Evolutionary conservation across 2,329 filamentous ascomycete genomes (phyloP), one percentile per base, ranked within the genome.

Genomic region (Cercospora sp.): DNA sequence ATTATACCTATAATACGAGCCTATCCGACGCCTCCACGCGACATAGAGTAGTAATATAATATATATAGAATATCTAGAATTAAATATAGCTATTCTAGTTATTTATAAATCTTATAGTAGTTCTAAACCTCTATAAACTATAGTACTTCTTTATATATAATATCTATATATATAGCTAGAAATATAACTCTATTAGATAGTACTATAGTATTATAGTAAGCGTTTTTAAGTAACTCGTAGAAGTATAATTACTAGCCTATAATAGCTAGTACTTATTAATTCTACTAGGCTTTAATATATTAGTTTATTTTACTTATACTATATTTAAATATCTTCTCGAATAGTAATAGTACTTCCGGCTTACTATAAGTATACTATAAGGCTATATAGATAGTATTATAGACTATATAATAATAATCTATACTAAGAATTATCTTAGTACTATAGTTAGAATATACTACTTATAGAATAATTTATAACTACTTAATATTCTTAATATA

Each of bases 221-320:
- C 3, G 3, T 40, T 12, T 13, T 61, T 42, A 30, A 30, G 30
- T 23, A 45, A 28, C 26, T 33, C 36, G 33, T 61, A 61, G 55
- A 30, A 58, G 12, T 28, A 58, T n/a, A 9, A 8, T 6, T 5
- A 1, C 28, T 58, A 58, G 12, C 20, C 30, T 28, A 28, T n/a
- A 9, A 30, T 6, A 20, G 55, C 12, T 6, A 7, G 28, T 31
- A n/a, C 28, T 36, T 63, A 51, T 30, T 63, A 30, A 18, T 63
- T 63, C 60, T 63, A 63, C 60, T 63, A 63, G 9, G 40, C 20
- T 23, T 63, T 28, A 28, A 63, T 63, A 63, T 16, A 23, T 36
- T 63, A 53, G 16, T 63, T 63, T 63, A 63, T 63, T 30, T 63
- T 63, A 51, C 42, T 63, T n/a, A 18, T 63, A 48, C 42, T 33